Base-by-base conservation (phyloP, 2,329 filamentous ascomycete species). In the Aspergillus fumigatiaffinis region DNA sequence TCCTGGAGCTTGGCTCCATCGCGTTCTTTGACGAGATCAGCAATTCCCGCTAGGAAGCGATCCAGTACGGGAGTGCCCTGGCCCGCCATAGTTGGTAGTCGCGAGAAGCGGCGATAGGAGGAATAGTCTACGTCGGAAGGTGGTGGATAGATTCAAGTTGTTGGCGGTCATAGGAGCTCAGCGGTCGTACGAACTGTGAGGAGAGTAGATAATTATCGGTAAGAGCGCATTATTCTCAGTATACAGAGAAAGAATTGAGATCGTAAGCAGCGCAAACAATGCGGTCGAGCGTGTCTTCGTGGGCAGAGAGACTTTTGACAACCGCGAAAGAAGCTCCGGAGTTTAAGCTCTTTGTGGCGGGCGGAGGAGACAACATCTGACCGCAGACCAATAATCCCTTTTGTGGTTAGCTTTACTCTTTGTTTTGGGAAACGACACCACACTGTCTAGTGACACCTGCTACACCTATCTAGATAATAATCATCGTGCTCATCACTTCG, bases 11-110 rank as follows among this genome's bases (percentile, higher is more conserved):
- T 79, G 32, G 79, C 76, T 59, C 87, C 89, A 73, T 92, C 82
- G 59, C 86, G 84, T 21, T 76, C 75, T 54, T 82, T 80, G 51
- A 92, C 80, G 56, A 88, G 82, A 21, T 77, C 76, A 53, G 84
- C 82, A 54, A 93, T 82, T 54, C 84, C 83, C 10, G 76, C 74
- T 53, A 93, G 82, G 70, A 92, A 94, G 63, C 88, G 80, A 63
- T 85, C 79, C 23, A 90, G 76, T 47, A 89, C 82, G 41, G 86
- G 80, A 75, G 90, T 90, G 20, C 46, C 47, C 48, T 63, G 64
- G 25, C 55, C 52, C 23, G 68, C 58, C 68, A 71, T 66, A 17
- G 41, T 51, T 53, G 41, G 41, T 17, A 46, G 29, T 38, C 29
- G 9, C 21, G 8, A 17, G n/a, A 49, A 47, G 20, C 10, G n/a